Conservation (phyloP, 1,284 basidiomycete species). For the Polyporus tsugae region DNA sequence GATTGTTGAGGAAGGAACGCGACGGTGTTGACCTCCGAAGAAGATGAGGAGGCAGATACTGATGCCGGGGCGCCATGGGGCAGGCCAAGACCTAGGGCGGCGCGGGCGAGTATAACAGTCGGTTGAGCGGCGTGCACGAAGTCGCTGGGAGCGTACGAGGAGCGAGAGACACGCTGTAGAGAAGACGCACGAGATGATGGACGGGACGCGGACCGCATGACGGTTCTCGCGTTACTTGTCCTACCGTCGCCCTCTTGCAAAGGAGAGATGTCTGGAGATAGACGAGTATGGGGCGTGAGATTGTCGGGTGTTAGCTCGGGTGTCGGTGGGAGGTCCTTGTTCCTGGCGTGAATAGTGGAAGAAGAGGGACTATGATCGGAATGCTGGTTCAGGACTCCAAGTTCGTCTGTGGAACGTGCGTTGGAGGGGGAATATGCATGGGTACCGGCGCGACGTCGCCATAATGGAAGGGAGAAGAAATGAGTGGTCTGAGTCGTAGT, state of each 20-base stretch:
- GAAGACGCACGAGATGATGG: slow-evolving; percentile 35
- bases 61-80: slow-evolving; percentile 57
- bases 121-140: slow-evolving; percentile 42
- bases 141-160: slow-evolving; percentile 36
- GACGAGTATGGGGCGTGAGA: slow-evolving; percentile 23
- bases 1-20: slow-evolving; percentile 43
- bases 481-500: slow-evolving; percentile 61
- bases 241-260: slow-evolving; percentile 22
- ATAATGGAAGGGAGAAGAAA: slow-evolving; percentile 72
- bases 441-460: slow-evolving; percentile 57
- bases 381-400: slow-evolving; percentile 34
- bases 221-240: slow-evolving; percentile 15
- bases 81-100: slow-evolving; percentile 65
- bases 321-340: slow-evolving; percentile 76
- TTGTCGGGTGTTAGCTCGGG: slow-evolving; percentile 46
- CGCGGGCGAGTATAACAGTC: slow-evolving; percentile 59
- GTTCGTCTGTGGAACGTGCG: slow-evolving; percentile 40
- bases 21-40: slow-evolving; percentile 52
- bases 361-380: slow-evolving; percentile 27
- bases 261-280: slow-evolving; percentile 18
- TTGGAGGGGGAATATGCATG: slow-evolving; percentile 34
- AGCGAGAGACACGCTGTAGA: slow-evolving; percentile 26
- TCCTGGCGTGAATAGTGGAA: slow-evolving; percentile 46
- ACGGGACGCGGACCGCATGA: slow-evolving; percentile 20
- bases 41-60: slow-evolving; percentile 49